These are phyloP conservation scores for Croton setiger DNA, from an alignment of 441 rosid species.

Conservation along the genomic window DNA sequence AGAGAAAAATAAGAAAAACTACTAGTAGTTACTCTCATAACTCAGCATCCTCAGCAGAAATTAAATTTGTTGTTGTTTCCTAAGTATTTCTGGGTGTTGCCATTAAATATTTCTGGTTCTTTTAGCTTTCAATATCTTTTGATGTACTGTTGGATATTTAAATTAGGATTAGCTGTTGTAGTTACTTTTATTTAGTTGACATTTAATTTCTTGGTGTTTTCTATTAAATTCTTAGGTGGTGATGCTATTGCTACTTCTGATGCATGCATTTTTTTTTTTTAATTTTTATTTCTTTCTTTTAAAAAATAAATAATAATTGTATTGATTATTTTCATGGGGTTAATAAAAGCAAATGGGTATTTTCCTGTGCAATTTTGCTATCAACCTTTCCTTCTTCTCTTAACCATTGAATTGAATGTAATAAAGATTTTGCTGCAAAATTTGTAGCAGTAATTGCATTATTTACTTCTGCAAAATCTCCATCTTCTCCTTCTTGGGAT, in stretches of 20 bases:
- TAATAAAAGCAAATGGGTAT: conserved; percentile 41
- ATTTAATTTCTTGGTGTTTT: conserved; percentile 68
- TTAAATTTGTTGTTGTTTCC: conserved; percentile 26
- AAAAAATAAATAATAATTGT: background rate
- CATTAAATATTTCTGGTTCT: conserved; percentile 31
- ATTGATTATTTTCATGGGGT: background rate
- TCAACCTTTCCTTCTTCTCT: conserved; percentile 1
- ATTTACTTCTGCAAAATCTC: conserved; percentile 41
- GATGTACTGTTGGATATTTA: conserved; percentile 24
- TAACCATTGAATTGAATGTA: conserved; percentile 50
- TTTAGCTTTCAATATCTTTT: conserved; percentile 30
- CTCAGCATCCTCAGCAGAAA: too few species aligned
- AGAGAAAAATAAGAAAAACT: too few species aligned
- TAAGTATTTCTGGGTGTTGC: conserved; percentile 32
- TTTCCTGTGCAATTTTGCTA: conserved; percentile 24
- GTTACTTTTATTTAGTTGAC: conserved; percentile 51
- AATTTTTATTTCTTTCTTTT: background rate
- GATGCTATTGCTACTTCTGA: too few species aligned
- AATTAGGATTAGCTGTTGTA: conserved; percentile 27
- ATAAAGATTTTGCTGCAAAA: conserved; percentile 20
- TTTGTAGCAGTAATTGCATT: conserved; percentile 36
- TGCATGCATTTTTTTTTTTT: background rate
- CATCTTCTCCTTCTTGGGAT: conserved; percentile 39
- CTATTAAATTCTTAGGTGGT: conserved; percentile 59
- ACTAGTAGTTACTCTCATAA: too few species aligned